Evolutionary conservation across 2,329 filamentous ascomycete species (phyloP).

Genomic region (Colletotrichum echinochloae): DNA sequence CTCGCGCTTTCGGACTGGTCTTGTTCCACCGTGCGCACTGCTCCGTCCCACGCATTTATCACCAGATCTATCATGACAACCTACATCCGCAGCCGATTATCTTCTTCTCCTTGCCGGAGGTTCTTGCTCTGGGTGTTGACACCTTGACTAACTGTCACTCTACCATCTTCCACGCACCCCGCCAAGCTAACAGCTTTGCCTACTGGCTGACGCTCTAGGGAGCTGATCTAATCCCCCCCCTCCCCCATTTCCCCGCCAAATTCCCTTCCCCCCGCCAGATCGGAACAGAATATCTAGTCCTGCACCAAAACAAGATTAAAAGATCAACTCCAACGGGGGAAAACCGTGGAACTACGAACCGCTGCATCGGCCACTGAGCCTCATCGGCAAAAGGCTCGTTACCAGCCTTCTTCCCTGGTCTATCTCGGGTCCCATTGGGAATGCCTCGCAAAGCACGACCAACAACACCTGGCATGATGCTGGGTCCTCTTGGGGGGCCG

Average conservation of each 20-base stretch:
- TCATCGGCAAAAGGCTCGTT: neutral
- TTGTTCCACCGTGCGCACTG: conserved; percentile 9
- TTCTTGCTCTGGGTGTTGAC: conserved; percentile 54
- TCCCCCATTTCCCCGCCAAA: conserved; percentile 32
- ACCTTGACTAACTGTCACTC: conserved; percentile 49
- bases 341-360: neutral
- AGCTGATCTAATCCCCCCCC: conserved; percentile 30
- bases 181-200: conserved; percentile 16
- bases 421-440: conserved; percentile 15
- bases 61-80: conserved; percentile 53
- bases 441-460: conserved; percentile 54
- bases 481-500: conserved; percentile 51
- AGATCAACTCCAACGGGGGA: conserved; percentile 29
- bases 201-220: conserved; percentile 32
- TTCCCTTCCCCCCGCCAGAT: conserved; percentile 28
- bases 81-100: conserved; percentile 50
- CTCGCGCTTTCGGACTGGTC: conserved; percentile 20
- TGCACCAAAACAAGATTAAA: conserved; percentile 22
- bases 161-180: conserved; percentile 8
- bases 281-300: conserved; percentile 21
- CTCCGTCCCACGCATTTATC: conserved; percentile 22
- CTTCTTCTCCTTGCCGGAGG: conserved; percentile 56
- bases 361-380: neutral
- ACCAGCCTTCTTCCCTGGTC: neutral
- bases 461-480: conserved; percentile 57